phyloP scores from a whole-genome alignment of 768 basidiomycete genomes.

The Clitopilus hobsonii region DNA sequence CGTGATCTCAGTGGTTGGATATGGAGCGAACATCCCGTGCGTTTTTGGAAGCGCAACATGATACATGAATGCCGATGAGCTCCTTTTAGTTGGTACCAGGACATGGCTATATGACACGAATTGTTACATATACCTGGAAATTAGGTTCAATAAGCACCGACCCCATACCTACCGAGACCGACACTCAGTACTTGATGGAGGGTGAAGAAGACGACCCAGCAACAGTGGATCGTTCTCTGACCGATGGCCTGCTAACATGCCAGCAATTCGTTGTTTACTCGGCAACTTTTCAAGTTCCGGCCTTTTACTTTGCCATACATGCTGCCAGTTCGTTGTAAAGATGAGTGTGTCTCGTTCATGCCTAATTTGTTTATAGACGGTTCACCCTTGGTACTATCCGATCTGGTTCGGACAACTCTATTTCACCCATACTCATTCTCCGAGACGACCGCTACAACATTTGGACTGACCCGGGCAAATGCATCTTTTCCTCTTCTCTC shows the following conservation, averaged over 20 bases:
- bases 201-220: constrained; percentile 31
- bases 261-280: constrained; percentile 74
- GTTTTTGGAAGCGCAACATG: constrained; percentile 19
- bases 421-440: constrained; percentile 48
- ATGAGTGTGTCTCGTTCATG: constrained; percentile 2
- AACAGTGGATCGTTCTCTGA: constrained; percentile 14
- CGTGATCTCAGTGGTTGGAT: constrained; percentile 37
- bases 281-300: constrained; percentile 74
- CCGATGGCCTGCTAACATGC: constrained; percentile 34
- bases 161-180: constrained; percentile 11
- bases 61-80: constrained; percentile 5
- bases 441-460: constrained; percentile 42
- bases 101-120: constrained; percentile 46
- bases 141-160: constrained; percentile 5
- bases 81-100: constrained; percentile 26
- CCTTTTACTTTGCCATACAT: constrained; percentile 76
- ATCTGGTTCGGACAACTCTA: constrained; percentile 53
- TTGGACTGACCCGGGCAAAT: constrained; percentile 45
- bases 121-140: constrained; percentile 18
- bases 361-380: constrained; percentile 46
- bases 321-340: constrained; percentile 53
- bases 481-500: constrained; percentile 73
- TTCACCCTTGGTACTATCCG: constrained; percentile 49
- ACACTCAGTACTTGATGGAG: constrained; percentile 12
- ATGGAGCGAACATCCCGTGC: constrained; percentile 59